phyloP scores from a whole-genome alignment of 208 protist genomes.

The Histomonas meleagridis region DNA sequence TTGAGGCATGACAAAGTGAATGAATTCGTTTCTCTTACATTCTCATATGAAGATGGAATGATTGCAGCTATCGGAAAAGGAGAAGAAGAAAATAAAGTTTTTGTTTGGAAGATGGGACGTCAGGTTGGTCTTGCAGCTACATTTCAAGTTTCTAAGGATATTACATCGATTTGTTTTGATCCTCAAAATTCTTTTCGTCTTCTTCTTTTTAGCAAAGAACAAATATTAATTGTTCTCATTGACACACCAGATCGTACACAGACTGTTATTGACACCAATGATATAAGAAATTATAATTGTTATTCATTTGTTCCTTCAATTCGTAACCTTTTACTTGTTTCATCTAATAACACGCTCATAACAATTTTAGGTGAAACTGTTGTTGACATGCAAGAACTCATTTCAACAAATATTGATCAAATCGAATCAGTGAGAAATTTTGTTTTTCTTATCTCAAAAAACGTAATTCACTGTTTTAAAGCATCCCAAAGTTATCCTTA shows the following conservation, averaged over 20 bases:
- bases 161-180: background rate
- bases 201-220: background rate
- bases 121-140: background rate
- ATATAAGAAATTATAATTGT: background rate
- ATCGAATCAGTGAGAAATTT: background rate
- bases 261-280: background rate
- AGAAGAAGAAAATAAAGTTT: background rate
- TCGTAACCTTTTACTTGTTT: background rate
- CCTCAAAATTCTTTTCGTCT: background rate
- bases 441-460: background rate
- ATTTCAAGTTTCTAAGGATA: background rate
- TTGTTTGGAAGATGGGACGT: conserved; percentile 18
- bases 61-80: background rate
- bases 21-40: background rate
- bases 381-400: background rate
- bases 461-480: background rate
- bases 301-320: background rate
- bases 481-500: background rate
- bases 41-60: background rate
- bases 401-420: background rate
- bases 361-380: background rate
- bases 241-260: background rate
- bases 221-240: background rate
- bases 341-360: background rate
- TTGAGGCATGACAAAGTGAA: background rate